A percentile compares a stretch with the other conserved stretches of the same genome.
These are phyloP conservation scores for Diaporthe vexans DNA, from an alignment of 2,329 filamentous ascomycete species.

Conservation along the genomic window DNA sequence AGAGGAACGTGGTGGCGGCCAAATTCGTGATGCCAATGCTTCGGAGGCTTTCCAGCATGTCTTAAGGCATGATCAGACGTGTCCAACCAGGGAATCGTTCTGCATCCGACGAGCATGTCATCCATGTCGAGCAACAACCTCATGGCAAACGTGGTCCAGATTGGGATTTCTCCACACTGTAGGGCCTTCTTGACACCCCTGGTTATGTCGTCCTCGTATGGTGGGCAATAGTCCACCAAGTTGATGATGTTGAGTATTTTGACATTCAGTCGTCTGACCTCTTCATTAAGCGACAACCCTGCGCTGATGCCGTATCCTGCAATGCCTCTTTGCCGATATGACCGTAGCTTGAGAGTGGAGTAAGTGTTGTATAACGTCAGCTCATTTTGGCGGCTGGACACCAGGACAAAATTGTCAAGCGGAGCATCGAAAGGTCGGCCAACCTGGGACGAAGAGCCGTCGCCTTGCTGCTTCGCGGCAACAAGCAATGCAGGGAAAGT, in stretches of 20 bases:
- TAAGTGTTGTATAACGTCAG: constrained; percentile 19
- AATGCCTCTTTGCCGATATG: not conserved
- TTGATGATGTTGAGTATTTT: not conserved
- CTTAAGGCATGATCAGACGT: not conserved
- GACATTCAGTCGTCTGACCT: not conserved
- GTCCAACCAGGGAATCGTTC: not conserved
- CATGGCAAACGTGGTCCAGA: constrained; percentile 9
- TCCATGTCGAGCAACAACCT: constrained; percentile 23
- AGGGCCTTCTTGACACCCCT: not conserved
- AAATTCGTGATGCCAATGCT: constrained; percentile 17
- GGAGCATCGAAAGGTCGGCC: not conserved
- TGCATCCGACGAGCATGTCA: not conserved
- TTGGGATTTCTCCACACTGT: not conserved
- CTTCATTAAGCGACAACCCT: not conserved
- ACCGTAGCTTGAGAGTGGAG: not conserved
- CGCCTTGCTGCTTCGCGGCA: not conserved
- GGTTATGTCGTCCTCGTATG: constrained; percentile 21
- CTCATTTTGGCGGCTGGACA: constrained; percentile 5
- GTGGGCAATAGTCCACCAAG: not conserved
- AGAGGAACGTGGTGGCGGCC: not conserved
- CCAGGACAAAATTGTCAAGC: not conserved
- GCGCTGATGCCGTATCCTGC: not conserved
- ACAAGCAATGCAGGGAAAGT: constrained; percentile 22
- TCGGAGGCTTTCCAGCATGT: not conserved
- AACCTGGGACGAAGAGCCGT: not conserved